Conservation (phyloP, 192 early-diverging fungal species). For the Coemansia sp. region DNA sequence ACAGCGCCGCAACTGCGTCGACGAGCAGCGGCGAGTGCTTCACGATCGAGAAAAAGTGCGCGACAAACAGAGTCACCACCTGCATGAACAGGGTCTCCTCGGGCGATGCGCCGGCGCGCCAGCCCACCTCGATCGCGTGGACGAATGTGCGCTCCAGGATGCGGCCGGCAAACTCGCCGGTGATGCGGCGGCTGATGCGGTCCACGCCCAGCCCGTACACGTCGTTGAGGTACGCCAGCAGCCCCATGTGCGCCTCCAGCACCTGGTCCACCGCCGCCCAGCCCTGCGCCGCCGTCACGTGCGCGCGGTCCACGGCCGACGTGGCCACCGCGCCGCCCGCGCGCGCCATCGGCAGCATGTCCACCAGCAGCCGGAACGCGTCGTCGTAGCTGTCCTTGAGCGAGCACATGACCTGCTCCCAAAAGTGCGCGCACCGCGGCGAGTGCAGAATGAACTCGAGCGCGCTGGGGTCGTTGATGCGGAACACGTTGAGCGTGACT, state of each 20-base stretch:
- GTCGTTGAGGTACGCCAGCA: constrained; percentile 62
- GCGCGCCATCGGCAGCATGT: constrained; percentile 32
- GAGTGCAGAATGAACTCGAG: constrained; percentile 33
- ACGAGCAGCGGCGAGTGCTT: constrained; percentile 40
- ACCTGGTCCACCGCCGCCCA: constrained; percentile 53
- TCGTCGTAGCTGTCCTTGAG: constrained; percentile 32
- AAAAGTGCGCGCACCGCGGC: constrained; percentile 27
- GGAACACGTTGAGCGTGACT: constrained; percentile 62
- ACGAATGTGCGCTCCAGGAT: constrained; percentile 33
- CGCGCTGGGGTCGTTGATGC: constrained; percentile 33
- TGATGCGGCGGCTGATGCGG: constrained; percentile 52
- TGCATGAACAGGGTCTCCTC: constrained; percentile 50
- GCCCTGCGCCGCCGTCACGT: constrained; percentile 14
- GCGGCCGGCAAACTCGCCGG: constrained; percentile 29
- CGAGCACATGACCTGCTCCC: constrained; percentile 39
- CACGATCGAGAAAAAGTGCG: constrained; percentile 49
- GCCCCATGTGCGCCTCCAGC: constrained; percentile 60
- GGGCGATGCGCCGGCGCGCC: constrained; percentile 16
- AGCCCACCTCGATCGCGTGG: constrained; percentile 27
- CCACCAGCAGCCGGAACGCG: constrained; percentile 40
- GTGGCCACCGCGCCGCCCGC: background rate
- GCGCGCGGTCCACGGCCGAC: background rate
- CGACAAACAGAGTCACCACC: constrained; percentile 36
- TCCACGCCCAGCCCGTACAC: constrained; percentile 54
- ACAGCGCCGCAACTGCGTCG: constrained; percentile 33